Percentiles rank a stretch among this genome's conserved stretches.
Conservation (phyloP, 2,329 filamentous ascomycete genomes). For the Arthrobotrys entomopaga region DNA sequence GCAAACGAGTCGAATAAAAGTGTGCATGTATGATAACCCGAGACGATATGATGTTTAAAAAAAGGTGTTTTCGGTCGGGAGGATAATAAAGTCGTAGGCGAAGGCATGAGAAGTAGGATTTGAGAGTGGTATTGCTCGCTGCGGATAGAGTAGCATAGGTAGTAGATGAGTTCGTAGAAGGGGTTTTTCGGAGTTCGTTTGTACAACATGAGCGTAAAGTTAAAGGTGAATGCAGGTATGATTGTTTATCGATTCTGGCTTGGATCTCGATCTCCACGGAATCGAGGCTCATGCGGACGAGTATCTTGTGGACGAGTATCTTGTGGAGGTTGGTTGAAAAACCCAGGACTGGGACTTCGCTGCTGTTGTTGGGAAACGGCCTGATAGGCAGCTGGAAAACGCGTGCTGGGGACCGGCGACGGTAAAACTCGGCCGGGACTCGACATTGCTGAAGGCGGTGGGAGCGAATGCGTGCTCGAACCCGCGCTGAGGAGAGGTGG, state of each 20-base stretch:
- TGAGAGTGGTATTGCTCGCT: too few species aligned
- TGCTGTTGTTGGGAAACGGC: slow-evolving; percentile 19
- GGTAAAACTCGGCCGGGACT: slow-evolving; percentile 47
- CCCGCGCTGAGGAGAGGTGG: slow-evolving; percentile 40
- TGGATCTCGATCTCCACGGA: not conserved
- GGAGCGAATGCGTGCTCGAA: slow-evolving; percentile 37
- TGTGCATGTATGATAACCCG: not conserved
- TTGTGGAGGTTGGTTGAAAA: slow-evolving; percentile 33
- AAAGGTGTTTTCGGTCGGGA: too few species aligned
- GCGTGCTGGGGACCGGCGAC: slow-evolving; percentile 35
- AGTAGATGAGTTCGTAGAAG: too few species aligned
- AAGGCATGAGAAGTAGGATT: too few species aligned
- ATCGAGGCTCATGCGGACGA: not conserved
- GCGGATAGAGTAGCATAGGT: too few species aligned
- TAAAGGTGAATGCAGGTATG: not conserved
- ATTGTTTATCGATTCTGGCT: slow-evolving; percentile 1
- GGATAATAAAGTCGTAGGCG: too few species aligned
- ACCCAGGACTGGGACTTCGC: slow-evolving; percentile 43
- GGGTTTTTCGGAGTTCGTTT: too few species aligned
- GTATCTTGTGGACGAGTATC: slow-evolving; percentile 31
- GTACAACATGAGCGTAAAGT: not conserved
- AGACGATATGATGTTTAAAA: too few species aligned
- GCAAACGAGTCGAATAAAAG: slow-evolving; percentile 7
- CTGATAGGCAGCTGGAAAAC: slow-evolving; percentile 52
- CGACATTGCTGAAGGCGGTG: slow-evolving; percentile 40